Conservation (phyloP, 805 yeast genomes). For the Monosporozyma aerobia region DNA sequence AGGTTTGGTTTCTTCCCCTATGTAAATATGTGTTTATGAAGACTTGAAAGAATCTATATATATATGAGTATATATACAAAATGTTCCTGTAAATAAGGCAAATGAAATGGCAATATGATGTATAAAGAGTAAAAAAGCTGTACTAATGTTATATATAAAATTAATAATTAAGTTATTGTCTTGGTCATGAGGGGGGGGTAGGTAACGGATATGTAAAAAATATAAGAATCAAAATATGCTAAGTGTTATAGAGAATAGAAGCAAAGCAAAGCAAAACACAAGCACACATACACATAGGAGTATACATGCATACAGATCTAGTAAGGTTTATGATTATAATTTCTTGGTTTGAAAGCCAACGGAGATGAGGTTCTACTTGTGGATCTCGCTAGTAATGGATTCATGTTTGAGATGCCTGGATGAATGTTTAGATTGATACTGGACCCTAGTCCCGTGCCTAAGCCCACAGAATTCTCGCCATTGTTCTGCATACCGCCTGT, state of each 20-base stretch:
- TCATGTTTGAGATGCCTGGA: background rate
- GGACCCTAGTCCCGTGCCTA: background rate
- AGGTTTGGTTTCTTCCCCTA: too few species aligned
- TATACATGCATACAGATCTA: too few species aligned
- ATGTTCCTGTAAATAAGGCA: background rate
- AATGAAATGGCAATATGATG: background rate
- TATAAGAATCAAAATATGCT: background rate
- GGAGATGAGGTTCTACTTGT: slow-evolving; percentile 7
- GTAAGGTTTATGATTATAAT: background rate
- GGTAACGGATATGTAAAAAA: background rate
- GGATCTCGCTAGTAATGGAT: background rate
- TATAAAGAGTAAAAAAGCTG: background rate
- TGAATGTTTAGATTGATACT: background rate
- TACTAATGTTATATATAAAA: background rate
- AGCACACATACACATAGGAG: background rate
- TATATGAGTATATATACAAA: background rate
- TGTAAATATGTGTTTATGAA: background rate
- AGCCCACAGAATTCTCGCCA: background rate
- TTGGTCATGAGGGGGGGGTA: background rate
- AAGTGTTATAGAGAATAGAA: background rate
- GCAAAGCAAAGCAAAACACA: background rate
- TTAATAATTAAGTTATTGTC: background rate
- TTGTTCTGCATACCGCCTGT: background rate
- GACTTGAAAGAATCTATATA: background rate
- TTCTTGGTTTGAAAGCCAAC: slow-evolving; percentile 1